A percentile compares a stretch with the other conserved stretches of the same genome.
phyloP scores from a whole-genome alignment of 139 green algal species.

The Deuterostichococcus epilithicus region DNA sequence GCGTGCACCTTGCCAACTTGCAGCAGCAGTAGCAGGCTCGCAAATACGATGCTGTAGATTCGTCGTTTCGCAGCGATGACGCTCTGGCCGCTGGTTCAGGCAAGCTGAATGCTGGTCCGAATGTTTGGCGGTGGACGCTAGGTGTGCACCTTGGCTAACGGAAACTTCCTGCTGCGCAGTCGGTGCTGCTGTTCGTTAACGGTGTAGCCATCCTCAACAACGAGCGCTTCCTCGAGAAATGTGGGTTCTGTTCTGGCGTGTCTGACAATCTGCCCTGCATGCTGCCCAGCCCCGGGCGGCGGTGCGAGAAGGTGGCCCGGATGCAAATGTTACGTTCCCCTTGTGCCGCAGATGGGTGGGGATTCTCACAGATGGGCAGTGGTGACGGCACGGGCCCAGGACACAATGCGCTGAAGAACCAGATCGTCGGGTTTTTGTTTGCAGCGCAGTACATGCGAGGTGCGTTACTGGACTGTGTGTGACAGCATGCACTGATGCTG shows the following conservation, averaged over 20 bases:
- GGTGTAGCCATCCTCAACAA: slow-evolving; percentile 88
- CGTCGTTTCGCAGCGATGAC: slow-evolving; percentile 48
- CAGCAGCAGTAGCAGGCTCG: too few relatives aligned
- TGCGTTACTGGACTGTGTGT: slow-evolving; percentile 27
- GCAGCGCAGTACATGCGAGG: slow-evolving; percentile 79
- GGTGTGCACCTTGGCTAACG: too few relatives aligned
- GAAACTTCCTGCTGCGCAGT: slow-evolving; percentile 58
- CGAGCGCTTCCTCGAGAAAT: slow-evolving; percentile 82
- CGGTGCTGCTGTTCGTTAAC: slow-evolving; percentile 74
- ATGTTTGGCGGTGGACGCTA: not conserved
- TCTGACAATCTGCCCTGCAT: not conserved
- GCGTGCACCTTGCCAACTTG: too few relatives aligned
- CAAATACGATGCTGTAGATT: not conserved
- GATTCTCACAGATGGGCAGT: slow-evolving; percentile 68
- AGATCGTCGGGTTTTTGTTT: slow-evolving; percentile 84
- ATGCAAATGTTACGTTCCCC: not conserved
- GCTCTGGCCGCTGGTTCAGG: slow-evolving; percentile 80
- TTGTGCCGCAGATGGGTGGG: slow-evolving; percentile 69
- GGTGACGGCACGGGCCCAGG: slow-evolving; percentile 23
- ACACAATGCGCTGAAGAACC: slow-evolving; percentile 66
- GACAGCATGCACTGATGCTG: not conserved
- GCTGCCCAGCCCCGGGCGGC: not conserved
- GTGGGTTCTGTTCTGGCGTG: slow-evolving; percentile 26
- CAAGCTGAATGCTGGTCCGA: too few relatives aligned
- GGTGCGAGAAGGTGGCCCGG: not conserved